Base-by-base conservation (phyloP, 108 stramenopile species). In the Seminavis robusta region DNA sequence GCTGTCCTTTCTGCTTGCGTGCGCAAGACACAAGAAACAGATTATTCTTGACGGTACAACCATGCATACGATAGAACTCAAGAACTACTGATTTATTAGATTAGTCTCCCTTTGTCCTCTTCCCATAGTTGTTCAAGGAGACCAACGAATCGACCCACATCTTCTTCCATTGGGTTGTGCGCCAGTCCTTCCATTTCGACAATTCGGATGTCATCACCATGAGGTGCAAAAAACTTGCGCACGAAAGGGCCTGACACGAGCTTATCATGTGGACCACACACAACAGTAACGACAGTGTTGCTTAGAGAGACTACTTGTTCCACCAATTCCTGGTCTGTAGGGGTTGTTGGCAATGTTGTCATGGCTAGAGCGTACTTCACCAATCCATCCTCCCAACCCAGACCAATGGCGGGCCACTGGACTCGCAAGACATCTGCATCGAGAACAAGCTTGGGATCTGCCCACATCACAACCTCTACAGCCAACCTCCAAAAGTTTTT, bases 91-190 rank as follows among this genome's bases (percentile, higher is more conserved):
- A n/a, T n/a, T n/a, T n/a, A n/a, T n/a, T n/a, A n/a, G n/a, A n/a
- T n/a, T n/a, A n/a, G n/a, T n/a, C n/a, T n/a, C n/a, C n/a, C n/a
- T n/a, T n/a, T n/a, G n/a, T n/a, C n/a, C n/a, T n/a, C n/a, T n/a
- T n/a, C n/a, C n/a, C n/a, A n/a, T n/a, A n/a, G n/a, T n/a, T n/a
- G n/a, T n/a, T n/a, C n/a, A n/a, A n/a, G n/a, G n/a, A n/a, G n/a
- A n/a, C 25, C 40, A 10, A 81, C 41, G 61, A 91, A 91, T 1
- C 4, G 58, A 27, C 65, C 65, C 28, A 63, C 60, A 26, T 83
- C 74, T 56, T 91, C 90, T 54, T 91, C 90, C 54, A 87, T 87
- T n/a, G 90, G 73, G 67, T 83, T 76, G 54, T 91, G 90, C 29
- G 85, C 90, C 23, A 65, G 42, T 17, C 83, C 84, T 27, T 84